Evolutionary conservation across 208 protist species (phyloP), one percentile per base, ranked within the genome.

Genomic region (Crithidia mellificae): DNA sequence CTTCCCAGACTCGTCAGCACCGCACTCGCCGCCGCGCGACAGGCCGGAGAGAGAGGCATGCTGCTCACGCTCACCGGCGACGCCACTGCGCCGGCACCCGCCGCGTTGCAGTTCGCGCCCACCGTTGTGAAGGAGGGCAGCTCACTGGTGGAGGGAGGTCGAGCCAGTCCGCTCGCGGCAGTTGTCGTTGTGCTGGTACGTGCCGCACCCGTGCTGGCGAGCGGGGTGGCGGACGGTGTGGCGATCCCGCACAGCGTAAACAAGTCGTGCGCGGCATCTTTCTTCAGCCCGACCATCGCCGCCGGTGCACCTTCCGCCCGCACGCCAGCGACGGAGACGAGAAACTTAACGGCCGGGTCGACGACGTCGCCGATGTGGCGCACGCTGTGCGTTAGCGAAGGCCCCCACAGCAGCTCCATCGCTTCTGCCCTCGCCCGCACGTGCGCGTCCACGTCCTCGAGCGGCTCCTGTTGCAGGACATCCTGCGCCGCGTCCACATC

Each of bases 251-350:
- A 74, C 39, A 85, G 67, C 12, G 75, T 50, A 47, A 83, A 83
- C 41, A 90, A 72, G 39, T 83, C 81, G 44, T 68, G 59, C 29
- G 83, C 68, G 12, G 80, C 85, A 50, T 94, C 85, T 46, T 74
- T 72, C 70, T 84, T 85, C 8, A 91, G 72, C 6, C 58, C 54
- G 41, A 71, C 72, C 38, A 87, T 64, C 50, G 85, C 81, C 30
- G 80, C 56, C 46, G 76, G 59, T n/a, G 76, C 72, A 0, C 59
- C 70, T 50, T 78, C 65, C 25, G 77, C 78, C 34, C 77, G 68
- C 34, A 83, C 65, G 27, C 78, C 77, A 1, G 78, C 72, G 39
- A 85, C 75, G 25, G 72, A 49, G 25, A 87, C 63, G 34, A 95
- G 59, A 57, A 88, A 88, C 12, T 52, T 36, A 14, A 95, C 75